Percentiles rank a stretch among this genome's conserved stretches.
Evolutionary conservation across 2,329 filamentous ascomycete species (phyloP).

Genomic region (Penicillium glabrum): DNA sequence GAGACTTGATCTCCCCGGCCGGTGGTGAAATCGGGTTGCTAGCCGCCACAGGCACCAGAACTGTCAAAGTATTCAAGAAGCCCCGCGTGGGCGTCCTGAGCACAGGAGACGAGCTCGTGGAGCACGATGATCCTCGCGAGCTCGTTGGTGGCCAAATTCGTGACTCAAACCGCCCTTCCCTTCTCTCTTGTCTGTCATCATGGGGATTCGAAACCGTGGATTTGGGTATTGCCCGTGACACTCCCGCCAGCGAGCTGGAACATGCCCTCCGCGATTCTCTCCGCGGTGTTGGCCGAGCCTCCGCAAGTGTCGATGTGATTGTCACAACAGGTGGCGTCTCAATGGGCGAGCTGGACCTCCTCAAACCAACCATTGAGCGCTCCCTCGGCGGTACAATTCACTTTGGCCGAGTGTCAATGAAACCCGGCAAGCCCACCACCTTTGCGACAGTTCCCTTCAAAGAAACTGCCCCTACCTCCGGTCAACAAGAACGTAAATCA

Average conservation of each 20-base stretch:
- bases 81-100: constrained; percentile 85
- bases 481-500: constrained; percentile 55
- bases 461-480: constrained; percentile 15
- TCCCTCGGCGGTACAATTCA: constrained; percentile 88
- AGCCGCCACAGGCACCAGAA: constrained; percentile 74
- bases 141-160: constrained; percentile 81
- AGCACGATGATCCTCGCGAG: constrained; percentile 61
- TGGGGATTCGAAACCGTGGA: constrained; percentile 80
- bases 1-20: constrained; percentile 78
- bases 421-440: constrained; percentile 95
- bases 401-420: constrained; percentile 95
- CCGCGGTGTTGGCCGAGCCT: constrained; percentile 49
- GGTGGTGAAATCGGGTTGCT: constrained; percentile 91
- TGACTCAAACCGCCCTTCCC: constrained; percentile 87
- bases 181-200: constrained; percentile 73
- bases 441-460: constrained; percentile 83
- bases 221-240: constrained; percentile 70
- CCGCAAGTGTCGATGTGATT: constrained; percentile 67
- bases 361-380: constrained; percentile 94
- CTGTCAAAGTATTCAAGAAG: constrained; percentile 70
- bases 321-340: constrained; percentile 93
- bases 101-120: constrained; percentile 91
- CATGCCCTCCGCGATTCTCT: constrained; percentile 73
- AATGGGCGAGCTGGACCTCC: constrained; percentile 95
- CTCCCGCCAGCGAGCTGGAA: constrained; percentile 69